phyloP scores from a whole-genome alignment of 202 grass and related monocot genomes.

The Panicum virgatum region DNA sequence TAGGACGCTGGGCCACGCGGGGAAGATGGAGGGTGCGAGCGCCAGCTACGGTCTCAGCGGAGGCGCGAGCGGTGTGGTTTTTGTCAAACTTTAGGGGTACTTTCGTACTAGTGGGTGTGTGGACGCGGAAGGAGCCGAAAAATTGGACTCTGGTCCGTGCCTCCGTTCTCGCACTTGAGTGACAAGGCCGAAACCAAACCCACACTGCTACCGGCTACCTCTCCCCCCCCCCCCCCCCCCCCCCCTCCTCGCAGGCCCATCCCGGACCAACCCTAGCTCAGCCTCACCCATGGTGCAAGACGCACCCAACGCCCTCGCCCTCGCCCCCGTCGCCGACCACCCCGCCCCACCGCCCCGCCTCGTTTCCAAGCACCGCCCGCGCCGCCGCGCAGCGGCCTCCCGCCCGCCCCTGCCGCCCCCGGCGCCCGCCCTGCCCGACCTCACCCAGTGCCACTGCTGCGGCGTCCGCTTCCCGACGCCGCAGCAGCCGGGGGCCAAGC shows the following conservation, averaged over 20 bases:
- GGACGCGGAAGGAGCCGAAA: too few species aligned
- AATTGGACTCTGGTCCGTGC: too few species aligned
- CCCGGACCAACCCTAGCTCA: conserved; percentile 29
- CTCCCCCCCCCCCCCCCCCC: too few species aligned
- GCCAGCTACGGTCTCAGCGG: too few species aligned
- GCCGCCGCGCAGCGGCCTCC: conserved; percentile 16
- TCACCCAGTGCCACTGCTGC: conserved; percentile 65
- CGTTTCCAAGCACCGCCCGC: conserved; percentile 43
- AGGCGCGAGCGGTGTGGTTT: too few species aligned
- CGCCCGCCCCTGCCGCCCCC: conserved; percentile 28
- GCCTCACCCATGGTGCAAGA: conserved; percentile 29
- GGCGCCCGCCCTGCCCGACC: conserved; percentile 41
- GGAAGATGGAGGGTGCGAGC: too few species aligned
- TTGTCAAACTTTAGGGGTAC: too few species aligned
- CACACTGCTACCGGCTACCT: too few species aligned
- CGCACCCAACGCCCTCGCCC: conserved; percentile 16
- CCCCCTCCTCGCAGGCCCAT: neutral
- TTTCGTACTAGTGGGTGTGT: too few species aligned
- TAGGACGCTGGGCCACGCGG: too few species aligned
- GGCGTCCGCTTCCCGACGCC: conserved; percentile 45
- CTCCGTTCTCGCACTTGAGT: too few species aligned
- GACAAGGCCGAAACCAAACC: too few species aligned
- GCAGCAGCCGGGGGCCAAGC: conserved; percentile 39
- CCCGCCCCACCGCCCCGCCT: conserved; percentile 40
- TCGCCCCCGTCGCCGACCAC: conserved; percentile 1